Evolutionary conservation across 2,329 filamentous ascomycete species (phyloP).

Genomic region (Fusarium graminum): DNA sequence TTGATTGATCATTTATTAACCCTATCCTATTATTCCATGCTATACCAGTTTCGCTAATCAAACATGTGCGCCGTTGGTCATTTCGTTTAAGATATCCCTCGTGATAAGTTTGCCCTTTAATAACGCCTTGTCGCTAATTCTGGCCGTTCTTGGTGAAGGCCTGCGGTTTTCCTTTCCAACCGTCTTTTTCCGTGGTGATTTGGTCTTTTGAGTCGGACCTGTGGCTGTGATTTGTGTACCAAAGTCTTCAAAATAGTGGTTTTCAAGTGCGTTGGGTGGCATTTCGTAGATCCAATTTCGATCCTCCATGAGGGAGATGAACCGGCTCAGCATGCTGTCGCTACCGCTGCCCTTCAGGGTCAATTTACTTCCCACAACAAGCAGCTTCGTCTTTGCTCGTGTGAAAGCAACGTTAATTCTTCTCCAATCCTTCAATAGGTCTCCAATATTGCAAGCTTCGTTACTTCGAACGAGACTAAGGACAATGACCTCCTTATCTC

Average conservation of each 20-base stretch:
- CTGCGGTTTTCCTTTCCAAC: slow-evolving; percentile 61
- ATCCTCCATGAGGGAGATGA: slow-evolving; percentile 82
- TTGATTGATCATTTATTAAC: slow-evolving; percentile 31
- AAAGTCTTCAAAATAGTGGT: slow-evolving; percentile 75
- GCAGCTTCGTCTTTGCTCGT: slow-evolving; percentile 88
- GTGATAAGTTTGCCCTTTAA: slow-evolving; percentile 77
- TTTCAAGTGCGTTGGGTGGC: slow-evolving; percentile 71
- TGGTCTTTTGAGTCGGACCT: slow-evolving; percentile 48
- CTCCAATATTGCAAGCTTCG: slow-evolving; percentile 84
- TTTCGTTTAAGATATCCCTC: slow-evolving; percentile 82
- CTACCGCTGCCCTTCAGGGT: slow-evolving; percentile 81
- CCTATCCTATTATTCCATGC: slow-evolving; percentile 31
- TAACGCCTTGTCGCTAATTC: slow-evolving; percentile 71
- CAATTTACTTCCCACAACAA: slow-evolving; percentile 84
- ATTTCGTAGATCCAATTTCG: slow-evolving; percentile 86
- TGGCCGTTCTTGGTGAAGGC: slow-evolving; percentile 66
- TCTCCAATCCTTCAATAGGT: slow-evolving; percentile 90
- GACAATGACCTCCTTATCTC: slow-evolving; percentile 94
- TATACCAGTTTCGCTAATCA: slow-evolving; percentile 30
- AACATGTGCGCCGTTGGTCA: slow-evolving; percentile 62
- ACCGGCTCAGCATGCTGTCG: slow-evolving; percentile 81
- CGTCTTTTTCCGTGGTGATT: slow-evolving; percentile 49
- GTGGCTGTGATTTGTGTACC: slow-evolving; percentile 62
- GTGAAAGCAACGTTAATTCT: slow-evolving; percentile 97
- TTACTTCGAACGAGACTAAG: slow-evolving; percentile 91